Evolutionary conservation across 2,329 filamentous ascomycete species (phyloP).

Genomic region (Amauroascus verrucosus): DNA sequence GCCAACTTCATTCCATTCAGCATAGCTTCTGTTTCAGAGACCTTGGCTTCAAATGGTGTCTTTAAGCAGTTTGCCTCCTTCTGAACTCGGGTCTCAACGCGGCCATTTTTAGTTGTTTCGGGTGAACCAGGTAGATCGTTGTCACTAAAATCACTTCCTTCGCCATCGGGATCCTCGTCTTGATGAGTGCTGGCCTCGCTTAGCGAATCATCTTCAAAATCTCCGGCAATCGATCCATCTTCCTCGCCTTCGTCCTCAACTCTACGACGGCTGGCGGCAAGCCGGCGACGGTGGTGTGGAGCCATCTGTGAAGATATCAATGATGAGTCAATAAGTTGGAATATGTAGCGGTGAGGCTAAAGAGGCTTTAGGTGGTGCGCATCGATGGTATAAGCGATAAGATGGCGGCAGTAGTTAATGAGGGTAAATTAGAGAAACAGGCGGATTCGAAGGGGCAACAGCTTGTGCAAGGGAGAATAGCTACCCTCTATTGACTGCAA

Average conservation of each 20-base stretch:
- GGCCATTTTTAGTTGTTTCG: conserved; percentile 13
- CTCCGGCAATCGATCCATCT: conserved; percentile 40
- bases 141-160: conserved; percentile 49
- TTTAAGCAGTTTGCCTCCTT: conserved; percentile 31
- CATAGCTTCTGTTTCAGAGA: conserved; percentile 52
- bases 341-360: background rate
- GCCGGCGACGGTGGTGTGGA: conserved; percentile 33
- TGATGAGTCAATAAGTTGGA: background rate
- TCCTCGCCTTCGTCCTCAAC: conserved; percentile 41
- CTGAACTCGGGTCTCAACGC: conserved; percentile 11
- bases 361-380: background rate
- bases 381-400: background rate
- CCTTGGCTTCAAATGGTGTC: conserved; percentile 28
- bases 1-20: conserved; percentile 47
- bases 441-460: conserved; percentile 6
- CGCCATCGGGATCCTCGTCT: conserved; percentile 49
- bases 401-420: background rate
- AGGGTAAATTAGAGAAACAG: conserved; percentile 3
- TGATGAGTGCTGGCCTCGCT: conserved; percentile 50
- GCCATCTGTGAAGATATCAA: conserved; percentile 28
- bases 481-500: background rate
- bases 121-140: conserved; percentile 33
- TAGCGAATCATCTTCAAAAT: conserved; percentile 51
- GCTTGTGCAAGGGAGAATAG: conserved; percentile 1
- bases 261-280: conserved; percentile 37